Evolutionary conservation across 2,329 filamentous ascomycete genomes (phyloP), one percentile per base, ranked within the genome.

Genomic region (Penicillium sp.): DNA sequence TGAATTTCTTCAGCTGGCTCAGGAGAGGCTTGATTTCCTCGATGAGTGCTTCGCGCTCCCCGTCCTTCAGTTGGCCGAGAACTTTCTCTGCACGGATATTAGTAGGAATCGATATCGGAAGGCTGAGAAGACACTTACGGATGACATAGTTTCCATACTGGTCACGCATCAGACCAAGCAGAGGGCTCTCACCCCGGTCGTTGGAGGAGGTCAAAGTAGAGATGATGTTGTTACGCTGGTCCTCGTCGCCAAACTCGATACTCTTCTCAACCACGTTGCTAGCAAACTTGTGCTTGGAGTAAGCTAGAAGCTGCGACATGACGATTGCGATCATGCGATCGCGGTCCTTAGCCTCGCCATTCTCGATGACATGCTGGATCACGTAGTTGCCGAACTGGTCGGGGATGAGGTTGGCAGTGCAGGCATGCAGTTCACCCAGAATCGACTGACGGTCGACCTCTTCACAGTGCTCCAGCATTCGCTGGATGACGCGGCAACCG

Each of bases 181-280:
- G 72, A n/a, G 83, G 80, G 46, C 76, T 84, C 46, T 82, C 81
- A 10, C 86, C 86, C 35, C 86, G 80, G 6, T 78, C 76, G 43
- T 80, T 79, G 13, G 75, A 65, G 1, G 76, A 75, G 1, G 78
- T 82, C 22, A 90, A 72, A 48, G 80, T 76, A 40, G 74, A 73
- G 43, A 87, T 79, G 48, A 96, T 89, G 26, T 77, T 76, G 27
- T 75, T 77, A 42, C 86, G 82, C 64, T 95, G 86, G 41, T 83
- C 75, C 16, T 79, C 73, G 0, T 81, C 81, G 16, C 87, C 88
- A 56, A 77, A 80, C 45, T 85, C 76, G 50, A 97, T 85, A 64
- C 89, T 95, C 69, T 89, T 91, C 69, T 98, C 93, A 0, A 98
- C 91, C 2, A 98, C 91, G 59, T 98, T 97, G 62, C 90, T 96